These are phyloP conservation scores for Coemansia sp. DNA, from an alignment of 192 early-diverging fungal species.

Conservation along the genomic window DNA sequence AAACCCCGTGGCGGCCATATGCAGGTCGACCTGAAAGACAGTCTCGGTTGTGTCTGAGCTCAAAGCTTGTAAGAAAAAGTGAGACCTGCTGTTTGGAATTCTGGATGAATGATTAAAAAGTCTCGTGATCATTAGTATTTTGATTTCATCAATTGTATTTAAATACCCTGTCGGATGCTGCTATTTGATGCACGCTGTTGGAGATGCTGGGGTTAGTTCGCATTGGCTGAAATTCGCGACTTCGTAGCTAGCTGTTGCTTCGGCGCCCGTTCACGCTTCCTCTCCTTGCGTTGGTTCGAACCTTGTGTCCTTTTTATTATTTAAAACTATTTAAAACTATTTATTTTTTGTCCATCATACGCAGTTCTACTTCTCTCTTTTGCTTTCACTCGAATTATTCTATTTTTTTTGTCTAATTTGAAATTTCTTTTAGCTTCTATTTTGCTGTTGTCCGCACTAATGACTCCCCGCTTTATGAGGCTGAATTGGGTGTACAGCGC, in stretches of 20 bases:
- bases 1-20: too few species aligned
- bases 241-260: neutral
- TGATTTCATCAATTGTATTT: too few species aligned
- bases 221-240: neutral
- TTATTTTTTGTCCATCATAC: neutral
- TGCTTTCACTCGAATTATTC: neutral
- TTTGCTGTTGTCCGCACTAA: slow-evolving; percentile 93
- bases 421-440: slow-evolving; percentile 61
- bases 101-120: too few species aligned
- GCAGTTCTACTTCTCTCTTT: neutral
- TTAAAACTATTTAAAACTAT: neutral
- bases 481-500: slow-evolving; percentile 70
- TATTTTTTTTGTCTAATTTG: neutral
- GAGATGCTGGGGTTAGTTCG: too few species aligned
- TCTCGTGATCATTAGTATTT: too few species aligned
- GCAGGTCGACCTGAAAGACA: too few species aligned
- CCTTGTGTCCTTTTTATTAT: neutral
- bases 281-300: neutral
- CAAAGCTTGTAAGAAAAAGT: too few species aligned
- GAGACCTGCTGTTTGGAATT: too few species aligned
- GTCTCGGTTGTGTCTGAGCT: too few species aligned
- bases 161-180: too few species aligned
- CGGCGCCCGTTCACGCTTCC: neutral
- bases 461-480: slow-evolving; percentile 96
- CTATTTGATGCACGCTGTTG: too few species aligned